phyloP scores from a whole-genome alignment of 2,329 filamentous ascomycete genomes.

The Tympanopsis confertula region DNA sequence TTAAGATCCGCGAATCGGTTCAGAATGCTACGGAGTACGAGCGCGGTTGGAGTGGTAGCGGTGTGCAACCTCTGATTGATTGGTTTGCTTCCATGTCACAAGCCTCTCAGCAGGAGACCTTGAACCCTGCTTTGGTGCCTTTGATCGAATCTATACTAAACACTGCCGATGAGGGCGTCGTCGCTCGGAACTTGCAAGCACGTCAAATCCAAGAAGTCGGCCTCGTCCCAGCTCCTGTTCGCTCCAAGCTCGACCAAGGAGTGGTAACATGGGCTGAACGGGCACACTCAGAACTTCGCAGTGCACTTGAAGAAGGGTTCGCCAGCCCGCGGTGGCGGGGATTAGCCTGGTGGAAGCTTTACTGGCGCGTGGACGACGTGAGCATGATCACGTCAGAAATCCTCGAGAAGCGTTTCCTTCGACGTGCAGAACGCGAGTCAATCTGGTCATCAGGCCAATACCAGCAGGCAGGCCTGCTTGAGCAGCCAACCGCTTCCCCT shows the following conservation, averaged over 20 bases:
- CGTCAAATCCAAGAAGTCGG: background rate
- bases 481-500: slow-evolving; percentile 9
- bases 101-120: slow-evolving; percentile 22
- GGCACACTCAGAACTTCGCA: slow-evolving; percentile 48
- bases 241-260: slow-evolving; percentile 26
- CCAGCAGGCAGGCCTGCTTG: slow-evolving; percentile 40
- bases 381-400: slow-evolving; percentile 45
- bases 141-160: background rate
- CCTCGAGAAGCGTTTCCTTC: slow-evolving; percentile 42
- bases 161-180: background rate
- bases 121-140: slow-evolving; percentile 26
- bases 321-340: slow-evolving; percentile 43
- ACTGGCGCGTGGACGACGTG: slow-evolving; percentile 58
- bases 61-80: background rate
- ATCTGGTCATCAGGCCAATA: slow-evolving; percentile 48
- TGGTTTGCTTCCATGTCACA: slow-evolving; percentile 5
- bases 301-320: slow-evolving; percentile 43
- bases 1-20: background rate
- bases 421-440: slow-evolving; percentile 43
- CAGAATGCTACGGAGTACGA: slow-evolving; percentile 1
- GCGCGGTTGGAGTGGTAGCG: background rate
- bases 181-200: background rate
- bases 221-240: slow-evolving; percentile 13
- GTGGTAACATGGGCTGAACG: slow-evolving; percentile 45
- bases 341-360: slow-evolving; percentile 53